Evolutionary conservation across 2,329 filamentous ascomycete genomes (phyloP), one percentile per base, ranked within the genome.

Genomic region (Kalmusia sp.): DNA sequence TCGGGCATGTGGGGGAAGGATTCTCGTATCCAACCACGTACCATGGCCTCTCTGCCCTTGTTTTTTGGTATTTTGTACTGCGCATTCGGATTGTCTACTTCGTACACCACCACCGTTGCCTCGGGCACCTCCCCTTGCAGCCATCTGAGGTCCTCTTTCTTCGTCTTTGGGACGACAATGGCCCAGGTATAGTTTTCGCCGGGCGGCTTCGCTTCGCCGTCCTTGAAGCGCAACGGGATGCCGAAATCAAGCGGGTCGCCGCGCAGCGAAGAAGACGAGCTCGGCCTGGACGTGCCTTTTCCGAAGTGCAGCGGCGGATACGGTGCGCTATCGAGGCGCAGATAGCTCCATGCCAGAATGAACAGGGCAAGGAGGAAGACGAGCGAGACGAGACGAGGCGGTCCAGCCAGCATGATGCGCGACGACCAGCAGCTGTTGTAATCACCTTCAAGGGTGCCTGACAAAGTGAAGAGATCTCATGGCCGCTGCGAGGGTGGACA

Each of bases 31-130:
- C n/a, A 19, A 9, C 11, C 7, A 19, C 69, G 12, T 64, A 73
- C 70, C 70, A 87, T 86, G 21, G 83, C 82, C 69, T 88, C 85
- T 62, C 84, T 80, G 37, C 85, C 85, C 64, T 86, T 85, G 58
- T 87, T 86, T 62, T 78, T 79, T 5, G 82, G 81, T 0, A 82
- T 76, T 60, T 82, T 82, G 17, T 82, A 64, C 21, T 77, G 71
- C 6, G 82, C 70, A 21, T 71, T 69, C 2, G 77, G 76, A 54
- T 84, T 81, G 59, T 85, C 79, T 25, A 81, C 81, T 41, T 81
- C 76, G 59, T 85, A 85, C 11, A 84, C 67, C 9, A 79, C 76
- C 9, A 75, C 65, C 19, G 70, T 67, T 35, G 64, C 62, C 49
- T 73, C 67, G 1, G 68, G 68, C 5, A 74, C 61, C 56, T 75